Base-by-base conservation (phyloP, 2,329 filamentous ascomycete species). In the Graphiopsis chlorocephala region DNA sequence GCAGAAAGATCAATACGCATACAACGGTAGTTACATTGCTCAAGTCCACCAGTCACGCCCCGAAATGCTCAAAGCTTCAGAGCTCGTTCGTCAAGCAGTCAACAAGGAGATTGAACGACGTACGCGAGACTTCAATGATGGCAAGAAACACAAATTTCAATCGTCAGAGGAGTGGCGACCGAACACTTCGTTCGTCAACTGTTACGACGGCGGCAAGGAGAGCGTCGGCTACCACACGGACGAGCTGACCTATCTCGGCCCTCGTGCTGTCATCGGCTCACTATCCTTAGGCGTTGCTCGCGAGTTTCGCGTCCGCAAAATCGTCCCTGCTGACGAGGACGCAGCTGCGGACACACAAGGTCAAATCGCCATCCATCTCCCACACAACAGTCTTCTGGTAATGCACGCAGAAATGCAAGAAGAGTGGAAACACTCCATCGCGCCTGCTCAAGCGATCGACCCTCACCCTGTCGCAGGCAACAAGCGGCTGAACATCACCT, bases 391-490 rank as follows among this genome's bases (percentile, higher is more conserved):
- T 0, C 84, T 98, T 0, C 83, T 99, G 0, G 83, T 98, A 11
- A 98, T 99, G 95, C 93, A 98, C 73, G 93, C 94, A 0, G 92
- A 96, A 74, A 98, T 97, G 92, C 94, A 98, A 74, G 94, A 98
- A 74, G 89, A 91, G 74, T 98, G 93, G 93, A 98, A 97, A 76
- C 95, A 99, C 76, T 86, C 86, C 69, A 90, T 99, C 50, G 83
- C 88, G 0, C 90, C 93, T 0, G 88, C 90, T 0, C 82, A 84
- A 57, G 86, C 88, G 4, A 90, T 98, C 65, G 90, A 93, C 67
- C 92, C 92, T 1, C 95, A 99, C 75, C 92, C 93, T 0, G 75
- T 97, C 1, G 85, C 93, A 0, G 90, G 89, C 0, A 93, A 88
- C 70, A 88, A 87, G 68, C 85, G 95, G 47, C 93, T 99, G 71